Percentiles rank a stretch among this genome's conserved stretches.
These are phyloP conservation scores for Leccinum fallax DNA, from an alignment of 1,284 basidiomycete genomes.

Conservation along the genomic window DNA sequence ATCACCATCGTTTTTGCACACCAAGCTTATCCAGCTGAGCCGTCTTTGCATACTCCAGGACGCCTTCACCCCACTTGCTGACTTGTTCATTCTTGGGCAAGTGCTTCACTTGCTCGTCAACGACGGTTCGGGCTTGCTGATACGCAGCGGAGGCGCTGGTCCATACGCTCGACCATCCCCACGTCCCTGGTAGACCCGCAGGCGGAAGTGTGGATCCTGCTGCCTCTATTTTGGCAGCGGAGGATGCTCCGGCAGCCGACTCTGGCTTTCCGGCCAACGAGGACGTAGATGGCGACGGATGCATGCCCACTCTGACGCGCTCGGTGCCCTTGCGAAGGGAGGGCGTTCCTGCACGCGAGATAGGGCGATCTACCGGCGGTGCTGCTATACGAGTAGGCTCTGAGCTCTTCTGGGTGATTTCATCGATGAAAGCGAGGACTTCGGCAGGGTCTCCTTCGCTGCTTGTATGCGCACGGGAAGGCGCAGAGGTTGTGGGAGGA, in stretches of 20 bases:
- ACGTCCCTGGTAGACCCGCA: slow-evolving; percentile 43
- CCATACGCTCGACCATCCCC: slow-evolving; percentile 90
- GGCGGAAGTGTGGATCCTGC: slow-evolving; percentile 18
- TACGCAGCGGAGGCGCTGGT: slow-evolving; percentile 83
- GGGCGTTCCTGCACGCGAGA: slow-evolving; percentile 70
- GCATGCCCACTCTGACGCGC: slow-evolving; percentile 65
- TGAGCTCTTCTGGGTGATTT: slow-evolving; percentile 88
- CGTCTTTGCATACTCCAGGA: slow-evolving; percentile 52
- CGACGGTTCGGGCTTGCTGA: slow-evolving; percentile 84
- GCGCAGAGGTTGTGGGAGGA: slow-evolving; percentile 17
- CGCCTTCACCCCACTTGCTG: slow-evolving; percentile 72
- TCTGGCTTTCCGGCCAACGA: slow-evolving; percentile 43
- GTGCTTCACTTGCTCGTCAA: slow-evolving; percentile 88
- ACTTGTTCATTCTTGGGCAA: slow-evolving; percentile 82
- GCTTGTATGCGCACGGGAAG: slow-evolving; percentile 26
- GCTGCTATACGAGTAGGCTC: slow-evolving; percentile 66
- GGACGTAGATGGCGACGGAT: slow-evolving; percentile 39
- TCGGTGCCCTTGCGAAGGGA: slow-evolving; percentile 77
- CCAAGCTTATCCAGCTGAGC: no score
- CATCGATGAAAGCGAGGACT: slow-evolving; percentile 90
- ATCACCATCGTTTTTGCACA: slow-evolving; percentile 13
- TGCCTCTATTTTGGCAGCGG: slow-evolving; percentile 29
- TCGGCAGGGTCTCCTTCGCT: slow-evolving; percentile 68
- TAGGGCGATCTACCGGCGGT: slow-evolving; percentile 56
- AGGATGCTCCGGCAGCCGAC: slow-evolving; percentile 20